A percentile compares a stretch with the other conserved stretches of the same genome.
Conservation (phyloP, 2,329 filamentous ascomycete species). For the Sarocladium brachiariae region DNA sequence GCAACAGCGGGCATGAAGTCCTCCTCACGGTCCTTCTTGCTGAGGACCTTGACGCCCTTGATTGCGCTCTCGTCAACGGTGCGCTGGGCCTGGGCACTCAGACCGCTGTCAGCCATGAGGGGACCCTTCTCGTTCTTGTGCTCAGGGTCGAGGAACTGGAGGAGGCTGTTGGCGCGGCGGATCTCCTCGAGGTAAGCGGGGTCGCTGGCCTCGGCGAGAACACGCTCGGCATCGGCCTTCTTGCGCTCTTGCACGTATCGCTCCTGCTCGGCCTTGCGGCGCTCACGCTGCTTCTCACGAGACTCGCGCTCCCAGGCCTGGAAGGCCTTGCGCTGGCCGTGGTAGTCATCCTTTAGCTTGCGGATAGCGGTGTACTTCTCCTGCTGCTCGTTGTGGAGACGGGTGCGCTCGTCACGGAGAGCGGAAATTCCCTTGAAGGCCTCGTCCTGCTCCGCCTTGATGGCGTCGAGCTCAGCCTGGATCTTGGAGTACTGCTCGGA, state of each 20-base stretch:
- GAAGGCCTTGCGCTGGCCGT: constrained; percentile 72
- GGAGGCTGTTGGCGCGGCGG: constrained; percentile 75
- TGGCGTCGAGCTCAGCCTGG: constrained; percentile 77
- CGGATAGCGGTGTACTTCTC: constrained; percentile 76
- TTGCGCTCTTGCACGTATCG: constrained; percentile 64
- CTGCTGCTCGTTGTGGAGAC: constrained; percentile 78
- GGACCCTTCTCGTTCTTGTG: constrained; percentile 59
- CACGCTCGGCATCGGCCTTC: constrained; percentile 67
- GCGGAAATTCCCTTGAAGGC: constrained; percentile 81
- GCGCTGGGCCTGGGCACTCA: constrained; percentile 71
- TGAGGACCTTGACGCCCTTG: constrained; percentile 76
- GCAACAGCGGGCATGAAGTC: constrained; percentile 68
- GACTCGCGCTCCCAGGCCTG: constrained; percentile 78
- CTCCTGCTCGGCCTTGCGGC: constrained; percentile 73
- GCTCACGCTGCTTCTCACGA: constrained; percentile 68
- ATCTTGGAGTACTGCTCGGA: constrained; percentile 80
- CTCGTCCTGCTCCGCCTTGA: constrained; percentile 89
- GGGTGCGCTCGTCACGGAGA: constrained; percentile 79
- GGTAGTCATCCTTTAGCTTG: constrained; percentile 86
- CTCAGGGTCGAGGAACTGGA: constrained; percentile 83
- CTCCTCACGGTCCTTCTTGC: constrained; percentile 84
- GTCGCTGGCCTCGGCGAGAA: constrained; percentile 74
- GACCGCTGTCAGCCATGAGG: constrained; percentile 59
- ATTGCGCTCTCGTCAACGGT: constrained; percentile 78
- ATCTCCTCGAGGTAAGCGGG: constrained; percentile 93